Evolutionary conservation across 192 early-diverging fungal genomes (phyloP).

Genomic region (Chytriomyces hyalinus): DNA sequence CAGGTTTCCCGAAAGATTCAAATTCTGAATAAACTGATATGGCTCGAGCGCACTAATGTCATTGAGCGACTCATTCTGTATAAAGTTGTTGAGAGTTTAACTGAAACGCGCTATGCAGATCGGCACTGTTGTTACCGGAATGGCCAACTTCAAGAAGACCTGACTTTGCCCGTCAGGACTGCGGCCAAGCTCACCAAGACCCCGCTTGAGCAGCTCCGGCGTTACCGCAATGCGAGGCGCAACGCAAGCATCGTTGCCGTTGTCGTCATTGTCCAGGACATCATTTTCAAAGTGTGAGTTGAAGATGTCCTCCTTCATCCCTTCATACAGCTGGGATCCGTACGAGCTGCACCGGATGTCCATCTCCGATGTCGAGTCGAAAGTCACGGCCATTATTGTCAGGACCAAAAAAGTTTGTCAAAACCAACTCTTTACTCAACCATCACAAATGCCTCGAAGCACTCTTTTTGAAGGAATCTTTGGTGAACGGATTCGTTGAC

Average conservation of each 20-base stretch:
- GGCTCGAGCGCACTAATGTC: constrained; percentile 43
- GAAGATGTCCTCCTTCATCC: not conserved
- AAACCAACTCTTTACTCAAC: too few relatives aligned
- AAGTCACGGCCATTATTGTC: not conserved
- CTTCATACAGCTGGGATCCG: not conserved
- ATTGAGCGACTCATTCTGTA: constrained; percentile 41
- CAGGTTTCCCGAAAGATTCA: constrained; percentile 56
- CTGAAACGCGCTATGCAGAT: not conserved
- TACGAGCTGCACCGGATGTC: not conserved
- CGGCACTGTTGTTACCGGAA: constrained; percentile 44
- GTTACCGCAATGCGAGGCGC: not conserved
- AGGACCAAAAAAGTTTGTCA: not conserved
- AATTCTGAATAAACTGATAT: constrained; percentile 49
- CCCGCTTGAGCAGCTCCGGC: constrained; percentile 41
- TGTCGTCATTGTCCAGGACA: not conserved
- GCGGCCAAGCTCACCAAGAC: constrained; percentile 43
- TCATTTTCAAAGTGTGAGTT: not conserved
- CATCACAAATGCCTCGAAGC: not conserved
- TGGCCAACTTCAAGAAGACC: constrained; percentile 50
- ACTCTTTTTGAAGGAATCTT: not conserved
- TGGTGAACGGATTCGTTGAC: too few relatives aligned
- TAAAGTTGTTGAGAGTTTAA: not conserved
- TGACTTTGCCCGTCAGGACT: constrained; percentile 45
- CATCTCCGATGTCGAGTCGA: not conserved
- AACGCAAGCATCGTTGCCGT: not conserved